Percentiles rank a stretch among this genome's conserved stretches.
These are phyloP conservation scores for Blastobotrys chiropterorum DNA, from an alignment of 805 yeast species.

Conservation along the genomic window DNA sequence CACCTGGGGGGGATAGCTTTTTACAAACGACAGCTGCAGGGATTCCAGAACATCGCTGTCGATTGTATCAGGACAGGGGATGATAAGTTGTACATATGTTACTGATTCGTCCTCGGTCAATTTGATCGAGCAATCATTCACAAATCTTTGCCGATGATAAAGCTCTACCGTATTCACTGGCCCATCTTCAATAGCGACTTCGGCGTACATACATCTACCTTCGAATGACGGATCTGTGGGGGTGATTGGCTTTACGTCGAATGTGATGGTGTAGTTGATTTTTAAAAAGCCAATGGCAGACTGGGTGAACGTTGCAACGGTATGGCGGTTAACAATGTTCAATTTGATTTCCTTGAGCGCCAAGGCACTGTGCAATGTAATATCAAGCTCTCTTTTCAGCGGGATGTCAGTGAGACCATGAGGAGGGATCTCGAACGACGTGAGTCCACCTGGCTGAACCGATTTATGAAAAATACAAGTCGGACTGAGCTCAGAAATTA, in stretches of 20 bases:
- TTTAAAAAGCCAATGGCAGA: neutral
- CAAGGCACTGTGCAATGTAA: neutral
- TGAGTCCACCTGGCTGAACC: neutral
- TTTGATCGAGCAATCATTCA: neutral
- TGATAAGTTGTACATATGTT: neutral
- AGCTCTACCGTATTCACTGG: neutral
- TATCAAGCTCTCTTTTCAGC: conserved; percentile 1
- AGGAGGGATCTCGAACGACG: neutral
- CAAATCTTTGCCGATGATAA: neutral
- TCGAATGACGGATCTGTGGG: neutral
- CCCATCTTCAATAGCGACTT: neutral
- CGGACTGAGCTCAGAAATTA: neutral
- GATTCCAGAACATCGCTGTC: neutral
- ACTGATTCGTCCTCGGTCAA: neutral
- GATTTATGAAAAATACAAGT: neutral
- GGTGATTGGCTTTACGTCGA: neutral
- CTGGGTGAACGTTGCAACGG: neutral
- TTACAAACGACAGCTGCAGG: neutral
- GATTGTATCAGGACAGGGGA: neutral
- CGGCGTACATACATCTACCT: neutral
- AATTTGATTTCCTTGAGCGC: neutral
- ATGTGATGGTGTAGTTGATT: neutral
- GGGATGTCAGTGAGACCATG: neutral
- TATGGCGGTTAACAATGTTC: neutral
- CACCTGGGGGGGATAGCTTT: neutral